Evolutionary conservation across 2,329 filamentous ascomycete species (phyloP), one percentile per base, ranked within the genome.

Genomic region (Aureobasidium pullulans): DNA sequence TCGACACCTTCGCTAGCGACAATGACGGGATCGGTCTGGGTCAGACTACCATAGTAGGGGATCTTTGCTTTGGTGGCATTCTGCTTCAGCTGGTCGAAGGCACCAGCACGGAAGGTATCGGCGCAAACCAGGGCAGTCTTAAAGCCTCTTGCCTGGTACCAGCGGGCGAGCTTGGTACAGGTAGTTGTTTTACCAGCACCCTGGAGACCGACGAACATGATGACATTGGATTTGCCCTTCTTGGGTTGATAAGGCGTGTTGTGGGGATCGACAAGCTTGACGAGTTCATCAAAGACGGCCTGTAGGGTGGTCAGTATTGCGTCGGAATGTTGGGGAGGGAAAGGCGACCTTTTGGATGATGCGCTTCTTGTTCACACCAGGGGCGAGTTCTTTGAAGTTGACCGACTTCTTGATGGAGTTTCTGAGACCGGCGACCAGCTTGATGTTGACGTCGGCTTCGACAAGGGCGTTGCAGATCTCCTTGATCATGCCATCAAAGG

Each of bases 11-110:
- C 92, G n/a, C 85, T 84, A 0, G 94, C 93, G 16, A 99, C 94
- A 6, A 91, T 86, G 0, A 93, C 91, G 0, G 94, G 94, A 70
- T 99, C 94, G 7, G 92, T 96, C 77, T 99, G 91, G 2, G 93
- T 99, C 64, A 99, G 80, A 60, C 90, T 96, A 68, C 94, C 94
- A 72, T 95, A 99, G 81, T 99, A 99, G 9, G 94, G 94, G 56
- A 99, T 97, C 78, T 97, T 97, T 53, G 94, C 94, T 75, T 97
- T 99, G 36, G 91, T 97, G 1, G 94, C 94, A 72, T 99, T 99
- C 77, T 99, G 94, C 78, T 97, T 97, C 73, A 99, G 75, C 77
- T 99, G 94, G 71, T 99, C 94, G 67, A 99, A 99, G 43, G 94
- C 94, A 79, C 94, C 94, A 36, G 94, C 94, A 77, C 94, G 89